Evolutionary conservation across 2,329 filamentous ascomycete genomes (phyloP), one percentile per base, ranked within the genome.

Genomic region (Magnaporthiopsis incrustans): DNA sequence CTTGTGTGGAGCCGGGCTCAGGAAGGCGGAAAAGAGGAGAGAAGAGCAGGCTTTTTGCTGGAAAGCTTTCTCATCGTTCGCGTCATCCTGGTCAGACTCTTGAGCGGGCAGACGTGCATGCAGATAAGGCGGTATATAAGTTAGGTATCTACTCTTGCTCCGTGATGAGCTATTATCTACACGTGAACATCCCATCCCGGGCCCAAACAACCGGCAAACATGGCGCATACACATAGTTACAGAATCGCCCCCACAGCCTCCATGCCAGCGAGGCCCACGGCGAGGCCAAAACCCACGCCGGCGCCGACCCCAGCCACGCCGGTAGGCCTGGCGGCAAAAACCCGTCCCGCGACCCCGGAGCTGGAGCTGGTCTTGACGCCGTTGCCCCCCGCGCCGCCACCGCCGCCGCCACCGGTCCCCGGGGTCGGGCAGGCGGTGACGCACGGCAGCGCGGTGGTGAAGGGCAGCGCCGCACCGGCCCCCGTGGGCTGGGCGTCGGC

Each of bases 401-500:
- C 35, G 35, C 35, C 35, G 4, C 35, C 35, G 35, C 35, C 35
- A 15, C 35, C 33, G 33, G 8, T 7, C 12, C 35, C 35, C 35
- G 12, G 4, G 35, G 35, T 38, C 35, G 35, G 35, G 12, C 35
- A 38, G 35, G 11, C 35, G 35, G 35, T 38, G 35, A 38, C 35
- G 3, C 35, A 38, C 35, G 35, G 35, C 11, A 38, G 35, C 35
- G 35, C 35, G 3, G 35, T 38, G 11, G 14, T 38, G 12, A 38
- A 38, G 14, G 35, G 35, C 35, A 38, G 12, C 12, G 5, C 4
- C 35, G 35, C 35, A 12, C 35, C 35, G 11, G 12, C 35, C 12
- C 35, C 35, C 35, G 35, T 38, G 57, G 59, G 11, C 65, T 69
- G 12, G 69, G 72, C 2, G 74, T 72, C n/a, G 72, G 72, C 32